Base-by-base conservation (phyloP, 495 filamentous ascomycete species). In the Hypomontagnella monticulosa region DNA sequence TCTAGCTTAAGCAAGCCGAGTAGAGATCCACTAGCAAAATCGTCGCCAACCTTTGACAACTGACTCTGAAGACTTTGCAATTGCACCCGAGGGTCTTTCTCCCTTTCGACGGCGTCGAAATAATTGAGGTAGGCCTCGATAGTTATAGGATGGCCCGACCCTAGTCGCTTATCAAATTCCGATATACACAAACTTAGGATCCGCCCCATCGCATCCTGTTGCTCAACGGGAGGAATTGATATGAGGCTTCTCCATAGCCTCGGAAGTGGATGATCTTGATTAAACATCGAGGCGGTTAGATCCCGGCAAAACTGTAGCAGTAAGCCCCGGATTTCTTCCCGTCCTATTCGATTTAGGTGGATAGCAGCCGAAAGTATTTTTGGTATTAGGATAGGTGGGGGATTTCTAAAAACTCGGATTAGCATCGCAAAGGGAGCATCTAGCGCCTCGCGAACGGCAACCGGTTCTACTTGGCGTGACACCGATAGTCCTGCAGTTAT, bases 271-370 rank as follows among this genome's bases (percentile, higher is more conserved):
- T 72, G 63, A 42, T 44, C 50, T 19, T 33, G 52, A 15, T 61
- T 60, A 43, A 62, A 57, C 33, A 70, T 44, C 46, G 66, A 63
- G 40, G 20, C 34, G 4, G 66, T 43, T 4, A 74, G 59, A 47
- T 74, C 71, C 14, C 50, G 61, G 46, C 69, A 72, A 56, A 74
- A 70, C 43, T 70, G 71, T 12, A 74, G 48, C 5, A 74, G 57
- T 14, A 74, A 63, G 8, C 27, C 58, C 20, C 65, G 69, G 40
- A 74, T 70, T 33, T 74, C 71, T 41, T 15, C 53, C 30, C 71
- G 66, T 19, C 71, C 69, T 41, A 70, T 63, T 51, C 61, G 53
- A 58, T 61, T 56, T 14, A 74, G 57, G 46, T 71, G 71, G 15
- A 61, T 44, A 30, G 66, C 66, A 33, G 64, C 55, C 36, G 69